Evolutionary conservation across 2,329 filamentous ascomycete species (phyloP), one percentile per base, ranked within the genome.

Genomic region (Orbilia blumenaviensis): DNA sequence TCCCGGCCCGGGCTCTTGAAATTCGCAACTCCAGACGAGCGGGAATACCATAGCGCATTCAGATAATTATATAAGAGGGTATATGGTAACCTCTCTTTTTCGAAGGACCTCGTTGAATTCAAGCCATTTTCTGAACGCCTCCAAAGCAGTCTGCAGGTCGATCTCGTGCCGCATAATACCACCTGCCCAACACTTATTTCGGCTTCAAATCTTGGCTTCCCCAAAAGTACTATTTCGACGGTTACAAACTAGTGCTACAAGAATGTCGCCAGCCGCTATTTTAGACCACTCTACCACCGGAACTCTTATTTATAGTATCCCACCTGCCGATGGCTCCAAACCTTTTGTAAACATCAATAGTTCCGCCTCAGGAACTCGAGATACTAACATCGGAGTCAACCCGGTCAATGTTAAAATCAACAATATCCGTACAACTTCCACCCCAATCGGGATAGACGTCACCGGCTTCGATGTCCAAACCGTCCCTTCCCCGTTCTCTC

Each of bases 371-470:
- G 90, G 89, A 71, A 81, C 86, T 25, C 88, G 89, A 0, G 86
- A 88, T 80, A 86, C 86, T 78, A 96, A 96, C 86, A 91, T 88
- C 82, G 82, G 82, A 63, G 83, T 85, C 73, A 79, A 82, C 42
- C 48, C 82, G 7, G 85, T 88, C 21, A 81, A 85, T 1, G 87
- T 92, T 29, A 81, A 81, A 3, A 87, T 97, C 80, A 84, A 86
- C 77, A 93, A 97, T 83, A 86, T 94, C 80, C 91, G 93, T 63
- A 91, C 90, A 60, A 85, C 84, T 61, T 92, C 95, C 81, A 81
- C 84, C 2, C 83, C 86, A 16, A 94, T 90, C 83, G 86, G 83
- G 6, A 86, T 95, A 12, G 90, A 94, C 83, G 85, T 85, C 67
- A 89, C 94, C 82, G 92, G 92, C 78, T 96, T 97, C 85, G 85